Evolutionary conservation across 306 rosid species (phyloP).

Genomic region (Echinosophora koreensis): DNA sequence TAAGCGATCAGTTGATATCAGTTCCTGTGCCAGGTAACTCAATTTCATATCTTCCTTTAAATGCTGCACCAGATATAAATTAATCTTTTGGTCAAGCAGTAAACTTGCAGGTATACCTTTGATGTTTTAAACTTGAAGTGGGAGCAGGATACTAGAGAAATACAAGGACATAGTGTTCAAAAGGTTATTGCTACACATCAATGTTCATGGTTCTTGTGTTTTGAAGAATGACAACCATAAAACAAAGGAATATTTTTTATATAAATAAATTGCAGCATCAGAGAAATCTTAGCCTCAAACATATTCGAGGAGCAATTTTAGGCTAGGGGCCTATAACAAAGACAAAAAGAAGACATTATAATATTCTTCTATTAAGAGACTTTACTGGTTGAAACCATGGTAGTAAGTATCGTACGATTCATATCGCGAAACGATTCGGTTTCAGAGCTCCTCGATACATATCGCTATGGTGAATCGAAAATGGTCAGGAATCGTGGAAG

Average conservation of each 20-base stretch:
- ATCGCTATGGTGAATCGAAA: too few relatives aligned
- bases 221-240: conserved; percentile 21
- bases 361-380: conserved; percentile 33
- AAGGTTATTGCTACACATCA: conserved; percentile 18
- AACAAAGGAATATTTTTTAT: background rate
- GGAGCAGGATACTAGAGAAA: conserved; percentile 28
- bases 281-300: conserved; percentile 32
- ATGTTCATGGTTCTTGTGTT: conserved; percentile 1
- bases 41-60: conserved; percentile 98
- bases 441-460: too few relatives aligned
- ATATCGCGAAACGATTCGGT: too few relatives aligned
- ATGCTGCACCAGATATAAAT: conserved; percentile 73
- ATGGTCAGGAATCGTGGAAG: too few relatives aligned
- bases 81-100: conserved; percentile 45
- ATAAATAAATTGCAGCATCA: conserved; percentile 22
- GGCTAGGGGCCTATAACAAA: background rate
- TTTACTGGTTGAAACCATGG: background rate
- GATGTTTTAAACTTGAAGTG: conserved; percentile 24
- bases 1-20: conserved; percentile 88
- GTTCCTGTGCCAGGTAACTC: conserved; percentile 94
- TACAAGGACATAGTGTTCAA: conserved; percentile 1
- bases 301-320: background rate
- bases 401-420: too few relatives aligned
- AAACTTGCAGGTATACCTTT: conserved; percentile 16
- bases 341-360: background rate